phyloP scores from a whole-genome alignment of 2,329 filamentous ascomycete genomes.

The Arthrobotrys sphaeroides region DNA sequence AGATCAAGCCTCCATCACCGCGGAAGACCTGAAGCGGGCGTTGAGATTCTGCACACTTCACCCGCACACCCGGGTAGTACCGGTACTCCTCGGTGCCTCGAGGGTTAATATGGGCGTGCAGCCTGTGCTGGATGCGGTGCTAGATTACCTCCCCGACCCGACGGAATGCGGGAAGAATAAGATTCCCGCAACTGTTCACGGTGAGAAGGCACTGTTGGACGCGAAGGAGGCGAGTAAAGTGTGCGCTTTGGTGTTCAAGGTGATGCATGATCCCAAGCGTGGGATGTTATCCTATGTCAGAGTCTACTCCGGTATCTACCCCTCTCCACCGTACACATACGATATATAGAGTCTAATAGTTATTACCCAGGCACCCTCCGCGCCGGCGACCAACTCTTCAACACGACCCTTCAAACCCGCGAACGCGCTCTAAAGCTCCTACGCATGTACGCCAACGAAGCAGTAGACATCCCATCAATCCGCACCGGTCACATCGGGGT shows the following conservation, averaged over 20 bases:
- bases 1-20: constrained; percentile 79
- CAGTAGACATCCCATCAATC: constrained; percentile 83
- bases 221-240: constrained; percentile 78
- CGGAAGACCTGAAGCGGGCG: constrained; percentile 84
- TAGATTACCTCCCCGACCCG: constrained; percentile 96
- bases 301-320: constrained; percentile 83
- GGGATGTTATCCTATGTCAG: constrained; percentile 98
- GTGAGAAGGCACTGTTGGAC: constrained; percentile 82
- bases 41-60: constrained; percentile 90
- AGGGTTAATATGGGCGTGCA: constrained; percentile 94
- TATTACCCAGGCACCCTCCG: constrained; percentile 78
- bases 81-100: constrained; percentile 95
- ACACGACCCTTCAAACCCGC: constrained; percentile 92
- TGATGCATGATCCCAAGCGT: constrained; percentile 97
- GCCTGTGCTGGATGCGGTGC: constrained; percentile 94
- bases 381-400: constrained; percentile 91
- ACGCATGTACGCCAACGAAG: constrained; percentile 98
- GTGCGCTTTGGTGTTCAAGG: constrained; percentile 93
- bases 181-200: constrained; percentile 69
- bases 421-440: constrained; percentile 97
- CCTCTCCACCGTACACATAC: constrained; percentile 81
- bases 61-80: constrained; percentile 85
- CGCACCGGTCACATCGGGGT: constrained; percentile 91
- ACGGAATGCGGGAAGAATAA: constrained; percentile 85
- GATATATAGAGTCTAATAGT: constrained; percentile 82